Evolutionary conservation across 495 filamentous ascomycete species (phyloP).

Genomic region (Bryoglossum gracile): DNA sequence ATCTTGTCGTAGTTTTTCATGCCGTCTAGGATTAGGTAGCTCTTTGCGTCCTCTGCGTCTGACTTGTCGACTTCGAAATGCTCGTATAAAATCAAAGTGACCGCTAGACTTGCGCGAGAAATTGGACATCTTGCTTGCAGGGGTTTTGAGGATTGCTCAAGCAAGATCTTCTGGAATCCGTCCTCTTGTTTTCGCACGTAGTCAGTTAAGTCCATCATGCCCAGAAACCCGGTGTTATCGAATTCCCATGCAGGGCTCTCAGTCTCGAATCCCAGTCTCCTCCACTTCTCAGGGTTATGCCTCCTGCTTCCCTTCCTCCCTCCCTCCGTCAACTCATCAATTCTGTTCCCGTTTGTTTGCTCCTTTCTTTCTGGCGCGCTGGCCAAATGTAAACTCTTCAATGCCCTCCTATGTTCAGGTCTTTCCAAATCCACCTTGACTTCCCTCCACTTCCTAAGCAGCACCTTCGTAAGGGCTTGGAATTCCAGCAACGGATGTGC

Average conservation of each 20-base stretch:
- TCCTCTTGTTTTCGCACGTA: slow-evolving; percentile 88
- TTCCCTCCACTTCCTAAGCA: slow-evolving; percentile 86
- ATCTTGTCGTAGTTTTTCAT: slow-evolving; percentile 74
- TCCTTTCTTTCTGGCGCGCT: slow-evolving; percentile 61
- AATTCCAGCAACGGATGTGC: slow-evolving; percentile 92
- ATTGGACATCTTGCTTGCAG: slow-evolving; percentile 75
- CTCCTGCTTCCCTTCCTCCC: slow-evolving; percentile 49
- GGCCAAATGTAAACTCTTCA: slow-evolving; percentile 42
- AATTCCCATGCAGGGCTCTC: slow-evolving; percentile 84
- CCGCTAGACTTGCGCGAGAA: slow-evolving; percentile 76
- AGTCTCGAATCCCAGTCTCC: slow-evolving; percentile 83
- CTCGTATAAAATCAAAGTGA: slow-evolving; percentile 84
- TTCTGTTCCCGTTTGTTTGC: slow-evolving; percentile 25
- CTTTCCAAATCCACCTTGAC: slow-evolving; percentile 76
- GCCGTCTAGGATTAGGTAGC: slow-evolving; percentile 65
- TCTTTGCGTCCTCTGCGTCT: slow-evolving; percentile 72
- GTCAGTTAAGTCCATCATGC: slow-evolving; percentile 96
- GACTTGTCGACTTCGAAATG: slow-evolving; percentile 92
- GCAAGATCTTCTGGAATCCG: slow-evolving; percentile 79
- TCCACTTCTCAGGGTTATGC: slow-evolving; percentile 91
- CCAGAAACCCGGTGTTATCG: slow-evolving; percentile 76
- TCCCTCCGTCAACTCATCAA: slow-evolving; percentile 27
- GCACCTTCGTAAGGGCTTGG: slow-evolving; percentile 82
- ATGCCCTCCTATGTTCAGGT: slow-evolving; percentile 70
- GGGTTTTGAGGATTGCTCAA: slow-evolving; percentile 79